Base-by-base conservation (phyloP, 139 green algal species). In the Klebsormidium nitens region DNA sequence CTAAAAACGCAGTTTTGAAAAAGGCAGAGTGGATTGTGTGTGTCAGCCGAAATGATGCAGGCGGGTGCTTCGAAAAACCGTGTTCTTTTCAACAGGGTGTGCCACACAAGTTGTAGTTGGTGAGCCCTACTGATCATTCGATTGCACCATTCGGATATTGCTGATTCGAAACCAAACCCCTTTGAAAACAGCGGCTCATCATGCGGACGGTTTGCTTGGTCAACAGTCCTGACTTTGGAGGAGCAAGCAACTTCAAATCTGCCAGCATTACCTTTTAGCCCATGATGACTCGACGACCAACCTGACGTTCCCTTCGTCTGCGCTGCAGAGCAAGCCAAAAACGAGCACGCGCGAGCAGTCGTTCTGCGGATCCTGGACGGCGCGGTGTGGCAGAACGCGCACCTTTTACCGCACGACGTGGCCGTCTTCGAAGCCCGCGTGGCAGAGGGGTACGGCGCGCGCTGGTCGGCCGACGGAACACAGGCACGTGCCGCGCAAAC, bases 331-430 rank as follows among this genome's bases (percentile, higher is more conserved):
- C 6, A 8, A 5, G 52, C n/a, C 26, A 61, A 61, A 19, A 61
- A 61, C 28, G 52, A 31, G 52, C 8, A 5, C 8, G 52, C 52
- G n/a, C n/a, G 11, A 19, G 44, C 44, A 28, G 44, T 52, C 44
- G 44, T 52, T 17, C 19, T 52, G 19, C 17, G 6, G n/a, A 11
- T 67, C 8, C 29, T 67, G 23, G 59, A 67, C 39, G 5, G 26
- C 26, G 59, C 59, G 23, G 39, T 67, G 11, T 67, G 59, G 59
- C 28, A 35, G 37, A 67, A 67, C 39, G 32, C 17, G 37, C 59
- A 67, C 39, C 61, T 11, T 6, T 19, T 67, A 23, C 59, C 59
- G 39, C 59, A 67, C 61, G 59, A 67, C 61, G 8, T 67, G 32
- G 8, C 28, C n/a, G 17, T 56, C 23, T 67, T 36, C 26, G 59